Evolutionary conservation across 2,329 filamentous ascomycete genomes (phyloP), one percentile per base, ranked within the genome.

Genomic region (Fusarium scirpi): DNA sequence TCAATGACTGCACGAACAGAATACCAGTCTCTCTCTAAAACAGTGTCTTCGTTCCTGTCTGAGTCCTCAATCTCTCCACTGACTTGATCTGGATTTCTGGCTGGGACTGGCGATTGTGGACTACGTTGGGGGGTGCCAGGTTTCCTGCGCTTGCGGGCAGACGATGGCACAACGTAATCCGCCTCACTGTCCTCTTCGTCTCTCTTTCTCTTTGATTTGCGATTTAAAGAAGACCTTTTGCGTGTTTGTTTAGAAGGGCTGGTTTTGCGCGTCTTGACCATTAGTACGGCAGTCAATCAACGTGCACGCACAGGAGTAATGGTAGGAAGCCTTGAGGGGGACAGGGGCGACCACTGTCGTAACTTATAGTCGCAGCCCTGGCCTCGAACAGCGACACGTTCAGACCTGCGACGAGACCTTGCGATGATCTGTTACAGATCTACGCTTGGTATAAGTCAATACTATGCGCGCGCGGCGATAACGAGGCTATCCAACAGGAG

Each of bases 1-100:
- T 78, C 74, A 48, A 83, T 54, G 29, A 83, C 81, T 13, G 67
- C 67, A n/a, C 65, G 75, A 62, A 83, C 79, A 15, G 49, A 65
- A 30, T 58, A 82, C 80, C 80, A 83, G 34, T 25, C 32, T 41
- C 38, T 18, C 49, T 53, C 41, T 41, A 43, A 53, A n/a, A 22
- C 49, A 25, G 49, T 29, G 24, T 29, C 24, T 43, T 29, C 18
- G 38, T 43, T 7, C 16, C 16, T 22, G 13, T 53, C 49, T 43
- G 24, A 20, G 49, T 29, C 32, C 24, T 40, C 49, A 29, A 27
- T 32, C 20, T 63, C 18, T 44, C 41, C 24, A n/a, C 29, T 34
- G 15, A 38, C 27, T 43, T 25, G 46, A 15, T 18, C 47, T 34
- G 22, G 20, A n/a, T 29, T 24, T 24, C 57, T 46, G 13, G 25